phyloP scores from a whole-genome alignment of 257 asterid genomes.

The Oldenlandia corymbosa region DNA sequence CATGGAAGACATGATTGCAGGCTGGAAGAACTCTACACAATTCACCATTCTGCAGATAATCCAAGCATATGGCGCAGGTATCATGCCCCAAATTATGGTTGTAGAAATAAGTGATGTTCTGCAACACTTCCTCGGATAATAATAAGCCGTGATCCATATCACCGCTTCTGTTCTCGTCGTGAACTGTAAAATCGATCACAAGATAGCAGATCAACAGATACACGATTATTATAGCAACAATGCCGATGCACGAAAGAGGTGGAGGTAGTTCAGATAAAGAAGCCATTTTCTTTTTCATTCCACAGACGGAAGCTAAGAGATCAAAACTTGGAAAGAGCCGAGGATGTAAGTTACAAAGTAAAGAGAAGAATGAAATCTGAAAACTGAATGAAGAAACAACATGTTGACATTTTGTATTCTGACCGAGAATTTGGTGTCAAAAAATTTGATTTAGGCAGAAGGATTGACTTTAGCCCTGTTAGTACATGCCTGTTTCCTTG shows the following conservation, averaged over 20 bases:
- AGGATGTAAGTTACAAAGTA: neutral
- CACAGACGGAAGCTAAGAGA: neutral
- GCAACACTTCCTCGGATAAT: conserved; percentile 40
- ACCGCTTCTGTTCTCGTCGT: conserved; percentile 7
- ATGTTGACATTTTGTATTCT: neutral
- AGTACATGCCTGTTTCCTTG: no score
- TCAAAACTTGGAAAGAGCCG: neutral
- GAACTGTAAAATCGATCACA: conserved; percentile 33
- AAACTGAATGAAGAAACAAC: neutral
- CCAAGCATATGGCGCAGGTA: conserved; percentile 56
- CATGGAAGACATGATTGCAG: conserved; percentile 60
- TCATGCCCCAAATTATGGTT: conserved; percentile 18
- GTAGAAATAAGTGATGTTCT: conserved; percentile 38
- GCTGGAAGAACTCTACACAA: conserved; percentile 50
- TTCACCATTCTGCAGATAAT: conserved; percentile 28
- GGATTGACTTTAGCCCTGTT: neutral
- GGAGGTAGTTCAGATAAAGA: conserved; percentile 42
- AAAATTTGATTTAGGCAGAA: neutral
- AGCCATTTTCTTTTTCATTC: conserved; percentile 10
- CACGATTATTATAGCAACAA: conserved; percentile 32
- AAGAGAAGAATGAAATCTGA: neutral
- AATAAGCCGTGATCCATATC: conserved; percentile 16
- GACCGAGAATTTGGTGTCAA: neutral
- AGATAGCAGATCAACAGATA: conserved; percentile 42
- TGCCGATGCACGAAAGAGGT: conserved; percentile 40